Percentiles rank a stretch among this genome's conserved stretches.
Conservation (phyloP, 2,329 filamentous ascomycete genomes). For the Westerdykella sp. region DNA sequence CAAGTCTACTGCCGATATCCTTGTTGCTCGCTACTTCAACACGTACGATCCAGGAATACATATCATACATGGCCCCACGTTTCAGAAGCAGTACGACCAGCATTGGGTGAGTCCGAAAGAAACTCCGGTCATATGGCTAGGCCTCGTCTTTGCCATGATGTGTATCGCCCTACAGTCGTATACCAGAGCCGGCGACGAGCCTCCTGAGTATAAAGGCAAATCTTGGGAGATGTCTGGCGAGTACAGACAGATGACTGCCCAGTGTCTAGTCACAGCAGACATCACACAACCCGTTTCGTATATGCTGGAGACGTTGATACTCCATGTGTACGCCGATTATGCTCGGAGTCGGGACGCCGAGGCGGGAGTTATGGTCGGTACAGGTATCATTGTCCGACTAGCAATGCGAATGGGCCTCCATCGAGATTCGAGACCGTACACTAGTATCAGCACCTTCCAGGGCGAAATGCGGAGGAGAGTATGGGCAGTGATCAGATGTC, state of each 20-base stretch:
- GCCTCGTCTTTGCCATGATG: conserved; percentile 68
- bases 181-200: conserved; percentile 72
- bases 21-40: conserved; percentile 88
- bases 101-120: conserved; percentile 69
- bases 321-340: conserved; percentile 72
- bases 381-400: conserved; percentile 54
- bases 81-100: conserved; percentile 60
- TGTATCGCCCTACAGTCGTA: conserved; percentile 74
- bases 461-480: conserved; percentile 62
- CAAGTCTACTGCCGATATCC: conserved; percentile 73
- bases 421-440: conserved; percentile 68
- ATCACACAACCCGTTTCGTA: conserved; percentile 69
- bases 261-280: conserved; percentile 69
- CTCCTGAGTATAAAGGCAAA: conserved; percentile 67
- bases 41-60: conserved; percentile 61
- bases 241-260: conserved; percentile 67
- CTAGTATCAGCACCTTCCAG: conserved; percentile 65
- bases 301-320: conserved; percentile 70
- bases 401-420: conserved; percentile 74
- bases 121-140: conserved; percentile 71
- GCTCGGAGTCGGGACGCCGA: conserved; percentile 68
- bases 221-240: conserved; percentile 45
- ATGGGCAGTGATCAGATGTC: conserved; percentile 65
- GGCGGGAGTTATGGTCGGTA: conserved; percentile 56
- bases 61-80: conserved; percentile 64